Conservation (phyloP, 2,329 filamentous ascomycete species). For the Xylaria sp. region DNA sequence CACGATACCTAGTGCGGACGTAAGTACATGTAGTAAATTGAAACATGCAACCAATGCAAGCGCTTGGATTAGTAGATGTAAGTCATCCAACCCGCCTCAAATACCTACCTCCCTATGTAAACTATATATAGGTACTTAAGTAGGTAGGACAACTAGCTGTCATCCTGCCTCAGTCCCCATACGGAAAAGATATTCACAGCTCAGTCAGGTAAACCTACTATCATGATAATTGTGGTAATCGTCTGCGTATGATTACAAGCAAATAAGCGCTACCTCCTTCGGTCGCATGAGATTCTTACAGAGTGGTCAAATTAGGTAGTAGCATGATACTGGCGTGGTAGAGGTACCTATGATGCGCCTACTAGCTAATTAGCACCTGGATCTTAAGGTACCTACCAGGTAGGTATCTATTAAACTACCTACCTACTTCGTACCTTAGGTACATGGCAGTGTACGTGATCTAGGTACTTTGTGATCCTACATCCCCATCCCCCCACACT, state of each 20-base stretch:
- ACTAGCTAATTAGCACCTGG: no score
- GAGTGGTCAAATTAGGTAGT: no score
- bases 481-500: no score
- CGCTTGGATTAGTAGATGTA: background rate
- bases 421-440: no score
- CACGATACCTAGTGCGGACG: background rate
- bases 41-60: background rate
- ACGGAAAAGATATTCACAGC: background rate
- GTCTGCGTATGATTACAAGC: background rate
- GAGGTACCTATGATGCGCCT: no score
- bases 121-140: background rate
- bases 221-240: background rate
- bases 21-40: background rate
- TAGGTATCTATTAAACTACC: no score
- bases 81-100: background rate
- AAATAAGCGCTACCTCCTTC: constrained; percentile 2
- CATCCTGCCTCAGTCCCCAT: background rate
- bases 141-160: background rate
- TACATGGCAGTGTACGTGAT: no score
- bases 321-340: no score
- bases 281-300: background rate
- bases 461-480: no score
- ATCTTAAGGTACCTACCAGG: no score
- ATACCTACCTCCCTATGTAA: background rate
- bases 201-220: background rate